A percentile compares a stretch with the other conserved stretches of the same genome.
phyloP scores from a whole-genome alignment of 2,329 filamentous ascomycete genomes.

The Curvularia hawaiiensis region DNA sequence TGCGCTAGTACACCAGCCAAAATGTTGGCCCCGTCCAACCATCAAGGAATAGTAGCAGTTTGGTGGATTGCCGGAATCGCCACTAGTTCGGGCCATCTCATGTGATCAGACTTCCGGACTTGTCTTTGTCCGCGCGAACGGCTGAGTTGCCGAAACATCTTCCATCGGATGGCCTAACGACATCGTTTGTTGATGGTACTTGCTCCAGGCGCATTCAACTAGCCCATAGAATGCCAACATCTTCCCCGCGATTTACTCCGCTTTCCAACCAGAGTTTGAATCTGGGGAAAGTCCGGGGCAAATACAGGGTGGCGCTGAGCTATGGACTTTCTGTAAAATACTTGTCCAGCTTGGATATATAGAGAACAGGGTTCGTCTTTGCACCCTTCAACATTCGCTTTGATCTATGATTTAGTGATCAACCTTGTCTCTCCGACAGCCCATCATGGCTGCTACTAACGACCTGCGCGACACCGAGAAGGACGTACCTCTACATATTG shows the following conservation, averaged over 20 bases:
- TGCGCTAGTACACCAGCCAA: background rate
- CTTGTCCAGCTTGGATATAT: slow-evolving; percentile 25
- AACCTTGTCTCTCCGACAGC: background rate
- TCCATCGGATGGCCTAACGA: background rate
- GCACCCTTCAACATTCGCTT: background rate
- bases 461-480: slow-evolving; percentile 21
- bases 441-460: slow-evolving; percentile 17
- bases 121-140: slow-evolving; percentile 19
- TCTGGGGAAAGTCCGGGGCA: slow-evolving; percentile 34
- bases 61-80: background rate
- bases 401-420: background rate
- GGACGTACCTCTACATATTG: slow-evolving; percentile 21
- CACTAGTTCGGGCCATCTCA: background rate
- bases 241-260: background rate
- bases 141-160: background rate
- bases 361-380: slow-evolving; percentile 11
- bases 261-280: slow-evolving; percentile 7
- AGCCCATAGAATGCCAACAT: background rate
- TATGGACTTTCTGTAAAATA: slow-evolving; percentile 26
- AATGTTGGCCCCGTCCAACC: background rate
- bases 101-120: slow-evolving; percentile 6
- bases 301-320: background rate
- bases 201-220: background rate
- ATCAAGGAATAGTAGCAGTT: background rate
- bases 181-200: background rate